These are phyloP conservation scores for Magnolia changhungtana DNA, from an alignment of 164 flowering plant genomes.

Conservation along the genomic window DNA sequence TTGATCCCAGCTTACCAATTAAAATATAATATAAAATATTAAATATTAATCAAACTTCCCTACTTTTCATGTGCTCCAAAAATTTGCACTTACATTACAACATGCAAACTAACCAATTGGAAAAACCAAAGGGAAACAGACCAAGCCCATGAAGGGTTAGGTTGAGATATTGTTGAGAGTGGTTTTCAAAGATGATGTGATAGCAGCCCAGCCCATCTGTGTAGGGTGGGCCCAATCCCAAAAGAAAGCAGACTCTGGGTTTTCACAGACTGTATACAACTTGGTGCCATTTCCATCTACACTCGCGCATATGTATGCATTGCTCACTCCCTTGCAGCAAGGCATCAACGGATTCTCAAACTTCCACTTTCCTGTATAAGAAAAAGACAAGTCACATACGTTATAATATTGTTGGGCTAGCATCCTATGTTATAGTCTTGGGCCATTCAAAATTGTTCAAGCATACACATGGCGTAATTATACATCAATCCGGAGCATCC, in stretches of 20 bases:
- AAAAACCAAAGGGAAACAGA: too few species aligned
- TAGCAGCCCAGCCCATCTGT: conserved; percentile 49
- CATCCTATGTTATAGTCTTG: too few species aligned
- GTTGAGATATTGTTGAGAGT: neutral
- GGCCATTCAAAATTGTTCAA: too few species aligned
- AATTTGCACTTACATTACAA: too few species aligned
- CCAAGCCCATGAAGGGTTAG: neutral
- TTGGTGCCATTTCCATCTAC: conserved; percentile 35
- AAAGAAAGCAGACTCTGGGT: conserved; percentile 41
- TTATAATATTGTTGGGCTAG: too few species aligned
- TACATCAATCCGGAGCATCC: too few species aligned
- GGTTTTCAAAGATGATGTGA: conserved; percentile 19
- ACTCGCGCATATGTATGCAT: conserved; percentile 35
- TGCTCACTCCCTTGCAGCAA: conserved; percentile 43
- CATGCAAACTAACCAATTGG: too few species aligned
- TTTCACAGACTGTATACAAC: conserved; percentile 39
- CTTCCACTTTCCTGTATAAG: conserved; percentile 6
- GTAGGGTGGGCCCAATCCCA: conserved; percentile 69
- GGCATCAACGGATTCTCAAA: conserved; percentile 35
- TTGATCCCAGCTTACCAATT: too few species aligned
- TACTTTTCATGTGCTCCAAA: too few species aligned
- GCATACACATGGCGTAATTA: too few species aligned
- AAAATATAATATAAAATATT: too few species aligned
- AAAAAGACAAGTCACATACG: neutral
- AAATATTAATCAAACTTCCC: too few species aligned